phyloP scores from a whole-genome alignment of 768 basidiomycete genomes.

The Termitomyces titanicus region DNA sequence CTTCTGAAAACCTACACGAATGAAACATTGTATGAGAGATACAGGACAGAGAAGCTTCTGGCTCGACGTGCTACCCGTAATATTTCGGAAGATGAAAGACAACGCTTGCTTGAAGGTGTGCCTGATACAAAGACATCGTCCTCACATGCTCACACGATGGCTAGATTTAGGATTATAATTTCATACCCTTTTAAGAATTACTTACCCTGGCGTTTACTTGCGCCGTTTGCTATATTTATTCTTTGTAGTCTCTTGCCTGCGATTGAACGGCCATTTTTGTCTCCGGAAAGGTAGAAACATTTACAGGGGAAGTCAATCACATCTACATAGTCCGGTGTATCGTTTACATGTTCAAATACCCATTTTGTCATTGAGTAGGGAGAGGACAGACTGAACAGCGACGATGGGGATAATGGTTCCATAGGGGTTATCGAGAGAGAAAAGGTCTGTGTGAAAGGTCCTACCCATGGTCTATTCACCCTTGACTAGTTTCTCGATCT shows the following conservation, averaged over 20 bases:
- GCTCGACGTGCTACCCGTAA: constrained; percentile 79
- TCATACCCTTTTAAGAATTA: constrained; percentile 9
- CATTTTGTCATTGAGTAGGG: background rate
- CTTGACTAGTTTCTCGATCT: constrained; percentile 62
- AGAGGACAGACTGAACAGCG: too few relatives aligned
- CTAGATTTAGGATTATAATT: constrained; percentile 47
- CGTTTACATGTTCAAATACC: constrained; percentile 5
- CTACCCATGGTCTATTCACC: background rate
- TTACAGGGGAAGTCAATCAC: background rate
- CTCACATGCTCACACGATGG: background rate
- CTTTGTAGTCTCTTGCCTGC: constrained; percentile 5
- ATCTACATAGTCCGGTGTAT: constrained; percentile 5
- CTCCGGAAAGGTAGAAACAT: constrained; percentile 14
- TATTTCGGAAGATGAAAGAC: constrained; percentile 72
- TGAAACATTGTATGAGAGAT: constrained; percentile 91
- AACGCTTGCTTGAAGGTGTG: constrained; percentile 71
- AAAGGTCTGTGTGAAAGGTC: background rate
- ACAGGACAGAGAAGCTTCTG: constrained; percentile 86
- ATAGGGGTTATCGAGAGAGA: too few relatives aligned
- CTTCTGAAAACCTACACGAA: constrained; percentile 79
- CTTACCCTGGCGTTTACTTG: constrained; percentile 13
- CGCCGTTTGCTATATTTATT: constrained; percentile 4
- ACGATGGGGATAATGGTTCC: too few relatives aligned
- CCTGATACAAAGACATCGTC: background rate
- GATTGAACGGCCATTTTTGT: constrained; percentile 2